phyloP scores from a whole-genome alignment of 2,329 filamentous ascomycete species.

The Paracorniculantispora psalliotae region DNA sequence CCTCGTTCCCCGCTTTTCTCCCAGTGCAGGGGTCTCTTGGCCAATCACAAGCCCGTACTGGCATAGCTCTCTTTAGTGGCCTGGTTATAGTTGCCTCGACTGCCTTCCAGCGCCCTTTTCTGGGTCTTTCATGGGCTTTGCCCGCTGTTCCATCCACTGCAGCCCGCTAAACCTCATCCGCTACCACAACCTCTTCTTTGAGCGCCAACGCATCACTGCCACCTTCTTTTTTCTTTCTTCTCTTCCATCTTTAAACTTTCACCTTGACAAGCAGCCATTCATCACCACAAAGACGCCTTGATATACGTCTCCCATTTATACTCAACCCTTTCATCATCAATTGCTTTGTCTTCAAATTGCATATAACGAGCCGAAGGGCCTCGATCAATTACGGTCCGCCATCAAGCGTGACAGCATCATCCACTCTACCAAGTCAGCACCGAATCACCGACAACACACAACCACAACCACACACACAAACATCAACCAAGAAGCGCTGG shows the following conservation, averaged over 20 bases:
- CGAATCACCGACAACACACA: neutral
- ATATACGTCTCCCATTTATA: neutral
- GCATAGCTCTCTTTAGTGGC: neutral
- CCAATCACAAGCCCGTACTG: neutral
- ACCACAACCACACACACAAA: too few species aligned
- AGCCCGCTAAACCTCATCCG: neutral
- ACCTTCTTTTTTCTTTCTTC: conserved; percentile 14
- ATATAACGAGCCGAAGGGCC: neutral
- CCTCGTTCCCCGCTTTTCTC: neutral
- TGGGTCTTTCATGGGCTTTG: neutral
- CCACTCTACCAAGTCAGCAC: neutral
- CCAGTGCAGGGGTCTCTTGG: neutral
- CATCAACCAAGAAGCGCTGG: neutral
- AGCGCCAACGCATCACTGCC: conserved; percentile 14
- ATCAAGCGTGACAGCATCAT: neutral
- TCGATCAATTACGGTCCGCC: neutral
- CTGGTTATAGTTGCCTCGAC: neutral
- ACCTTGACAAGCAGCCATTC: neutral
- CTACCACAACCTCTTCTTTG: neutral
- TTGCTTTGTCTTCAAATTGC: neutral
- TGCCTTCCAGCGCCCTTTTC: neutral
- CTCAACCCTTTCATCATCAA: neutral
- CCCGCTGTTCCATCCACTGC: too few species aligned
- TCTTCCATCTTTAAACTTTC: neutral
- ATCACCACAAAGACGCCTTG: neutral